Evolutionary conservation across 2,329 filamentous ascomycete species (phyloP).

Genomic region (Xylaria sp.): DNA sequence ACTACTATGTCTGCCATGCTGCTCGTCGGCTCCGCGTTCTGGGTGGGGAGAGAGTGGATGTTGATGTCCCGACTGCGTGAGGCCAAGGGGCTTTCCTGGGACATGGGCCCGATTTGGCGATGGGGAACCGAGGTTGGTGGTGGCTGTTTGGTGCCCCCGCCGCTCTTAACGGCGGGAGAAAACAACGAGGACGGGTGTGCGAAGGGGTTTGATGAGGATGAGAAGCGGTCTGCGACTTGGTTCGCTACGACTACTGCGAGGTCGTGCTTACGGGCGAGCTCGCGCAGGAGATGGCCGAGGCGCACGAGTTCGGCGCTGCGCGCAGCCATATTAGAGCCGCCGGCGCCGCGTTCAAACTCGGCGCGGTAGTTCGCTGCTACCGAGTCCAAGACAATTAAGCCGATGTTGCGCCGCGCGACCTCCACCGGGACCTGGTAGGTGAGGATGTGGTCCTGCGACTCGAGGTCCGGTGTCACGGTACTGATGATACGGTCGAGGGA

Average conservation of each 20-base stretch:
- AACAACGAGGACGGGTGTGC: not conserved
- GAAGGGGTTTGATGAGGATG: constrained; percentile 6
- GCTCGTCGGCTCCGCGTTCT: constrained; percentile 46
- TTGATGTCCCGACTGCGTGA: constrained; percentile 47
- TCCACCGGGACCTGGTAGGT: constrained; percentile 90
- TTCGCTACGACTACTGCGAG: constrained; percentile 92
- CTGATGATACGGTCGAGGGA: constrained; percentile 79
- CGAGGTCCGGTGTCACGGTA: constrained; percentile 85
- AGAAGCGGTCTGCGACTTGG: constrained; percentile 90
- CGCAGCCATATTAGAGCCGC: constrained; percentile 69
- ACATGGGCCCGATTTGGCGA: constrained; percentile 9
- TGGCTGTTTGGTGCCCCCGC: constrained; percentile 3
- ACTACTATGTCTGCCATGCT: constrained; percentile 46
- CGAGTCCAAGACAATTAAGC: constrained; percentile 86
- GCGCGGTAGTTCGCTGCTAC: constrained; percentile 95
- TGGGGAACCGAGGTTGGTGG: not conserved
- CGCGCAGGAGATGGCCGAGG: constrained; percentile 75
- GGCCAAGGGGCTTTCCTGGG: constrained; percentile 58
- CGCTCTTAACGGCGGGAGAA: constrained; percentile 32
- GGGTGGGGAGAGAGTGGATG: constrained; percentile 27
- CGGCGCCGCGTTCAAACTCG: constrained; percentile 72
- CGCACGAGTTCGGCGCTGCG: constrained; percentile 78
- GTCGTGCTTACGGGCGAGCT: constrained; percentile 74
- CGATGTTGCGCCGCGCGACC: constrained; percentile 74
- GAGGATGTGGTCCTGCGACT: constrained; percentile 94